Base-by-base conservation (phyloP, 148 eudicot species). In the Chenopodium album region DNA sequence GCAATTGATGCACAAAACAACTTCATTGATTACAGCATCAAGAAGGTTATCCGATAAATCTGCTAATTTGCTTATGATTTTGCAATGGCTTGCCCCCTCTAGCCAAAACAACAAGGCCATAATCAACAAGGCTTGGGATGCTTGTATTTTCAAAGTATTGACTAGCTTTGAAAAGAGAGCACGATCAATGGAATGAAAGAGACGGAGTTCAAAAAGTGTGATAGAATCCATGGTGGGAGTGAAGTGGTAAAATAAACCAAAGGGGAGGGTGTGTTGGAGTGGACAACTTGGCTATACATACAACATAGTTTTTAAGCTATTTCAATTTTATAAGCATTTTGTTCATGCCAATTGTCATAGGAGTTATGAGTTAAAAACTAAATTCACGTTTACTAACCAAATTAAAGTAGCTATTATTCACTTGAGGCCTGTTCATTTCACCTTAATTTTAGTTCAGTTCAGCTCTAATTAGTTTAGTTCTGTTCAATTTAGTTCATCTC, bases 41-140 rank as follows among this genome's bases (percentile, higher is more conserved):
- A 88, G 74, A 1, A 88, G 54, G 22, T 44, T 76, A 48, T 85
- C 20, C 1, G 88, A 68, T 1, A 83, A 1, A 3, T 4, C 14
- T 16, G 52, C 28, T 26, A 84, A 2, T 46, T 81, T 73, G 26
- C 34, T 23, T 5, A 85, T 65, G 60, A 85, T 28, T 69, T 54
- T 17, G 26, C 79, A 77, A 4, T 37, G 46, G 6, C 76, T 75
- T 0, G 76, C 71, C 7, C 84, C 83, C 44, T 88, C 90, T 4
- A 88, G 62, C 88, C 88, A 88, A 12, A 86, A 44, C 85, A 81
- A 88, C 9, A 85, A 50, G 54, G 88, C 85, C 81, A 81, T 75
- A 81, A 88, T 59, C 31, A 88, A 70, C 32, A 88, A 80, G 14
- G 84, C 75, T 77, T 84, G 79, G 46, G 85, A 46, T 7, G 79